These are phyloP conservation scores for Termitomyces sp. DNA, from an alignment of 768 basidiomycete species.

Conservation along the genomic window DNA sequence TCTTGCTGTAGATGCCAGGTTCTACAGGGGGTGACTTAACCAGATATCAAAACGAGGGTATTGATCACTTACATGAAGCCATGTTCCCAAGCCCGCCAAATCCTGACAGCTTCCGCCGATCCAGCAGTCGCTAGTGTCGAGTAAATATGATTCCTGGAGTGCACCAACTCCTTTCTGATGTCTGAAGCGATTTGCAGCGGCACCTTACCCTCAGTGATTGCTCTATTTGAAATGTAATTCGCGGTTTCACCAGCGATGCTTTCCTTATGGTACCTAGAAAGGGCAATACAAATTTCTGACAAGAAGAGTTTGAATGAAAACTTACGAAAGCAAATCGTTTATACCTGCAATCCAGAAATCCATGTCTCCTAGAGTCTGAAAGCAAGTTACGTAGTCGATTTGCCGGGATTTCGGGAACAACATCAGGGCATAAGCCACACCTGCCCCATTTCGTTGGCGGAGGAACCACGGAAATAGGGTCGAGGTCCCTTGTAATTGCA, in stretches of 20 bases:
- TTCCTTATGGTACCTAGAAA: conserved; percentile 15
- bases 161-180: conserved; percentile 11
- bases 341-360: conserved; percentile 11
- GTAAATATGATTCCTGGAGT: conserved; percentile 3
- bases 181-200: conserved; percentile 10
- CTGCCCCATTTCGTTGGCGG: conserved; percentile 16
- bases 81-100: conserved; percentile 9
- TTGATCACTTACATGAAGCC: conserved; percentile 10
- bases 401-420: conserved; percentile 14
- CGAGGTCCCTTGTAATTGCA: conserved; percentile 4
- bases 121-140: neutral
- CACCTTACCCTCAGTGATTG: conserved; percentile 5
- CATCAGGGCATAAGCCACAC: conserved; percentile 10
- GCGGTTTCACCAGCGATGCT: conserved; percentile 2
- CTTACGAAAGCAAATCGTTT: conserved; percentile 21
- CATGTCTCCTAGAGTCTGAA: conserved; percentile 18
- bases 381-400: conserved; percentile 7
- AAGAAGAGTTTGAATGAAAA: neutral
- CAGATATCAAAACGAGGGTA: neutral
- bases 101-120: neutral
- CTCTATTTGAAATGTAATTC: conserved; percentile 15
- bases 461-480: conserved; percentile 18
- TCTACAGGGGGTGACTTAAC: neutral
- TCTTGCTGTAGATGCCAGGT: conserved; percentile 4
- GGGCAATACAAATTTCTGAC: neutral